phyloP scores from a whole-genome alignment of 352 stramenopile genomes.

The Phytophthora chlamydospora region DNA sequence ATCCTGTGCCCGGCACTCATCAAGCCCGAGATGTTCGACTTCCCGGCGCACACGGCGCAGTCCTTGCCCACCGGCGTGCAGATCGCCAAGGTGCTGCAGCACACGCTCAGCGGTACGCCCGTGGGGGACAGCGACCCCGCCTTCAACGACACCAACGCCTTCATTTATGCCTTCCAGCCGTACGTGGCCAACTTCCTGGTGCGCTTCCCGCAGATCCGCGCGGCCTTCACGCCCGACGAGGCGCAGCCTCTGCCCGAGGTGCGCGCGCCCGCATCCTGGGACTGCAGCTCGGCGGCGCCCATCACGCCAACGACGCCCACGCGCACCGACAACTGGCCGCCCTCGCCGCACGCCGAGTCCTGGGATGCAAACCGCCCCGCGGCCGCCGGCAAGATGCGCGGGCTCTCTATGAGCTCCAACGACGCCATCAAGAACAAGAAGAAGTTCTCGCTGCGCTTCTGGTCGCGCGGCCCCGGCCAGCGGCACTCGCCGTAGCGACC shows the following conservation, averaged over 20 bases:
- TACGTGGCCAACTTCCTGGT: constrained; percentile 67
- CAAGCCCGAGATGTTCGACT: constrained; percentile 85
- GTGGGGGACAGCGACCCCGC: constrained; percentile 57
- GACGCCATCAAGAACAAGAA: constrained; percentile 63
- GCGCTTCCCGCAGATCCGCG: constrained; percentile 62
- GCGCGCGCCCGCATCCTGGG: constrained; percentile 29
- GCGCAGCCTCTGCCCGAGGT: constrained; percentile 25
- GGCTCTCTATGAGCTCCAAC: constrained; percentile 62
- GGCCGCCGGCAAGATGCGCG: constrained; percentile 54
- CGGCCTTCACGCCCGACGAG: constrained; percentile 34
- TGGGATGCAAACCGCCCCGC: constrained; percentile 47
- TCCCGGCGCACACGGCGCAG: constrained; percentile 54
- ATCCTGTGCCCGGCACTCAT: constrained; percentile 80
- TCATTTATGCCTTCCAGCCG: constrained; percentile 69
- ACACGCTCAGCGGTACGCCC: constrained; percentile 67
- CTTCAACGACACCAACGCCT: constrained; percentile 56
- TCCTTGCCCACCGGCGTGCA: constrained; percentile 68
- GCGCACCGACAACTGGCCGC: constrained; percentile 33
- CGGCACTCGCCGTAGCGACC: constrained; percentile 21
- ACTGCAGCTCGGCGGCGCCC: constrained; percentile 35
- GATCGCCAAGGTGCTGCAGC: constrained; percentile 84
- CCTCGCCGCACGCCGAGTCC: constrained; percentile 22
- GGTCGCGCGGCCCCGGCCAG: constrained; percentile 37
- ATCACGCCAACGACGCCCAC: constrained; percentile 37
- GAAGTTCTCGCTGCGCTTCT: constrained; percentile 80